Percentiles rank a stretch among this genome's conserved stretches.
Evolutionary conservation across 2,329 filamentous ascomycete genomes (phyloP).

Genomic region (Fusarium nanum): DNA sequence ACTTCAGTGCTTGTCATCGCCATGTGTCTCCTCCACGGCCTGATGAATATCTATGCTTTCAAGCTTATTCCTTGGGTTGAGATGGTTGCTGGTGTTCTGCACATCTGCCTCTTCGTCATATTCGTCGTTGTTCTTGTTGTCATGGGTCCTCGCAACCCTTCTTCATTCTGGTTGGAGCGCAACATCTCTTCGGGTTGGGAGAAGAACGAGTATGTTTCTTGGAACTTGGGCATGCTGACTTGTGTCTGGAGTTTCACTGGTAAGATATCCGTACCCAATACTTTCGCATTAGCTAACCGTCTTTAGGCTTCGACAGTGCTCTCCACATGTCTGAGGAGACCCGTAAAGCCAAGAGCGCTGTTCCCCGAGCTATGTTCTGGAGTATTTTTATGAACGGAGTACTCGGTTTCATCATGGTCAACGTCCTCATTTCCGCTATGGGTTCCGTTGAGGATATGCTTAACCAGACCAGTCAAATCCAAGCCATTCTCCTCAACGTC

Average conservation of each 20-base stretch:
- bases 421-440: constrained; percentile 44
- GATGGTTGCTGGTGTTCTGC: constrained; percentile 41
- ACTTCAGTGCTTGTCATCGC: constrained; percentile 42
- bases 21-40: constrained; percentile 41
- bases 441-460: constrained; percentile 43
- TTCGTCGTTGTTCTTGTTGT: constrained; percentile 42
- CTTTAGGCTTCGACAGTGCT: constrained; percentile 41
- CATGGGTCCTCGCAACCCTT: constrained; percentile 40
- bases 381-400: constrained; percentile 46
- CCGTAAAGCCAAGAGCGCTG: constrained; percentile 42
- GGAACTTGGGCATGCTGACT: constrained; percentile 44
- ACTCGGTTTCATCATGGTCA: constrained; percentile 45
- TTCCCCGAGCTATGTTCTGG: constrained; percentile 45
- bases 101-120: constrained; percentile 41
- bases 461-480: constrained; percentile 37
- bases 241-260: constrained; percentile 46
- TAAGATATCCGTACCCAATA: neutral
- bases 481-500: constrained; percentile 36
- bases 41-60: constrained; percentile 42
- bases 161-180: constrained; percentile 38
- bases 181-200: constrained; percentile 43
- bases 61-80: constrained; percentile 42
- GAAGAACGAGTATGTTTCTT: constrained; percentile 38
- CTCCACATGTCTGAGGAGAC: constrained; percentile 46
- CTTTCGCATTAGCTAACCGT: neutral